Evolutionary conservation across 176 grass and related monocot species (phyloP), one percentile per base, ranked within the genome.

Genomic region (Cenchrus fungigraminus): DNA sequence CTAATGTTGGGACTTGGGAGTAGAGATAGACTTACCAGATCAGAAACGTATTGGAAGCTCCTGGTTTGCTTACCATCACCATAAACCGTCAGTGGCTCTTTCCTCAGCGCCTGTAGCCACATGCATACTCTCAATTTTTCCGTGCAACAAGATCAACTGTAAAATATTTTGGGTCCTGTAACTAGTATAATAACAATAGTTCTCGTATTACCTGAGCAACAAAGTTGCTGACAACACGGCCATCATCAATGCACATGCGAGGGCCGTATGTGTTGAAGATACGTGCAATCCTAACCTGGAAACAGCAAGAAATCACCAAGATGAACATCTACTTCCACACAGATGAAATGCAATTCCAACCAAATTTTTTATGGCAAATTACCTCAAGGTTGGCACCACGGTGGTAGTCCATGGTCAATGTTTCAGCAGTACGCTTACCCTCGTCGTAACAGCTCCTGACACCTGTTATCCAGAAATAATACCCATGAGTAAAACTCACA

Each of bases 1-100:
- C 28, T 70, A 20, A 55, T 29, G 51, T 22, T 9, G 6, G 58
- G n/a, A 32, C 19, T 2, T 9, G 6, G 58, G n/a, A 32, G 57
- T 2, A 64, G 42, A 74, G 51, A 87, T 20, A 52, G 67, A 79
- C 76, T 17, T 37, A 97, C 95, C 85, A 97, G 71, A 89, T 97
- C 95, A 59, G 95, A 97, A 71, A 97, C 95, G 15, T 97, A 97
- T 87, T 97, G 95, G 86, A 97, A 97, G 61, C 95, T 97, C 77
- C 95, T 91, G 44, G 95, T 97, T 90, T 97, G 92, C 85, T 95
- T 95, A n/a, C 95, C 95, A 88, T 97, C 90, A 9, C 95, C 95
- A 7, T 95, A 97, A 42, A 97, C 95, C 0, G 95, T 97, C 89
- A 95, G 81, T 22, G 95, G 90, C 60, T 95, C 90, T 85, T 97